Base-by-base conservation (phyloP, 805 yeast species). In the Nakazawaea laoshanensis region DNA sequence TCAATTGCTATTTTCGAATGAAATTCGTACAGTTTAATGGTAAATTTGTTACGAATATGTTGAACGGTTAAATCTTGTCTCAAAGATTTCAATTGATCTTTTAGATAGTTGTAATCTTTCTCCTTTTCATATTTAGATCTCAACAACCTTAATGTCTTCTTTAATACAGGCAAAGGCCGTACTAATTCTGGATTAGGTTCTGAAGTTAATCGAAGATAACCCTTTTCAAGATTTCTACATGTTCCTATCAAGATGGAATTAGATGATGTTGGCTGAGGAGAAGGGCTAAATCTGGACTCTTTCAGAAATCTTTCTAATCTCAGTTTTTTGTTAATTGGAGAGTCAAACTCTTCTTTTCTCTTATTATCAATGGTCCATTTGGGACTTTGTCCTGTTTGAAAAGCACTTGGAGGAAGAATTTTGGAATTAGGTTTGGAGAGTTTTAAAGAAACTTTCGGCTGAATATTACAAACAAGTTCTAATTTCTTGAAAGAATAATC, bases 61-160 rank as follows among this genome's bases (percentile, higher is more conserved):
- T 89, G 98, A 7, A 89, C 96, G 3, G 94, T 83, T 42, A 89
- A 57, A 57, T 89, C 98, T 55, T 89, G 98, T 45, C 98, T 66
- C 39, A 92, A 68, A 0, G 96, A 83, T 55, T 88, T 89, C 49
- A 89, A 72, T 56, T 89, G 98, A 52, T 85, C 92, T 49, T 89
- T 80, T 9, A 84, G 55, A 52, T 89, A 89, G 24, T 77, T 65
- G 50, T 92, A 92, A 30, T 67, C 65, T 27, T 60, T 63, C n/a
- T 62, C 57, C 4, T 55, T 56, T 39, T 52, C 41, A 43, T 74
- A 77, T 46, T 77, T 79, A 7, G 57, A 48, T 40, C 72, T 53
- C 6, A 89, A 64, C 29, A 64, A 51, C 15, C 61, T 60, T 27
- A 79, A 57, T 3, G 95, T 67, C 44, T 70, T 65, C 39, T 68